Evolutionary conservation across 495 filamentous ascomycete species (phyloP).

Genomic region (Neurospora tetraspora): DNA sequence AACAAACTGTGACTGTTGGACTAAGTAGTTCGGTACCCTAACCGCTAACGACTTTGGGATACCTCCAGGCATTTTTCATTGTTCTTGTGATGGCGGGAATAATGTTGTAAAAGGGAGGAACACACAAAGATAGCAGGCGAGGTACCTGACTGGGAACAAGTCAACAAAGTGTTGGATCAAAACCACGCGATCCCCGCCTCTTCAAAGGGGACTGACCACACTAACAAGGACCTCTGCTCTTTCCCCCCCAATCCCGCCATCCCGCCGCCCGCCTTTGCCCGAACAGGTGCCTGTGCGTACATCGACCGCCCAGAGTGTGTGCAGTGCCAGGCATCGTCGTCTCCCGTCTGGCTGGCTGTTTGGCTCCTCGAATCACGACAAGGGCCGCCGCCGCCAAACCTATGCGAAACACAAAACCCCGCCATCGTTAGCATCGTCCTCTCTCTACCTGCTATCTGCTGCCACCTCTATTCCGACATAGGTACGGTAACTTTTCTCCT

Average conservation of each 20-base stretch:
- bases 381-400: background rate
- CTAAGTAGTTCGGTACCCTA: background rate
- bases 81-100: background rate
- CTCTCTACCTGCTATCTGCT: background rate
- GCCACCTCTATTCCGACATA: background rate
- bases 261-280: background rate
- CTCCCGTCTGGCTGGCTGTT: background rate
- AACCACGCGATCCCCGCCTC: background rate
- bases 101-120: background rate
- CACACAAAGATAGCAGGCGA: background rate
- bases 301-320: background rate
- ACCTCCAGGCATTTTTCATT: background rate
- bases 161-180: background rate
- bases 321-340: background rate
- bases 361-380: background rate
- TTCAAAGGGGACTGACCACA: background rate
- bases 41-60: background rate
- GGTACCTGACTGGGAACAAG: background rate
- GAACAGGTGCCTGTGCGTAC: background rate
- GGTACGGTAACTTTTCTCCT: background rate
- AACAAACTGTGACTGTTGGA: background rate
- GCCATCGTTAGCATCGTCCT: background rate
- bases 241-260: background rate
- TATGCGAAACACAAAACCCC: constrained; percentile 1
- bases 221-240: background rate